Conservation (phyloP, 495 filamentous ascomycete genomes). For the Apodospora peruviana region DNA sequence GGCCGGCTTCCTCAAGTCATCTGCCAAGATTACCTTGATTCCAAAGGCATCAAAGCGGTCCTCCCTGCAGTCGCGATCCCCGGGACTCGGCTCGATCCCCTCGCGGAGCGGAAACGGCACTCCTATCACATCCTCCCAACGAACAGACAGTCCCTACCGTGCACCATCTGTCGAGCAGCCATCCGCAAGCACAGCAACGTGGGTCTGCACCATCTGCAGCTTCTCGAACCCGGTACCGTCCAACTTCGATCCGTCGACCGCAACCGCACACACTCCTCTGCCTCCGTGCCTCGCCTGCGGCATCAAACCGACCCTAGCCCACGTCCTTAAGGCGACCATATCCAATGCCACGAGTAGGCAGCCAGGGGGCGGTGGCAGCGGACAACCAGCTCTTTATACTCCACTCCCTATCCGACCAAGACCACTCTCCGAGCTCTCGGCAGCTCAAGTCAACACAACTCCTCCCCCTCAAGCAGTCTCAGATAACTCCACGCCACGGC, state of each 20-base stretch:
- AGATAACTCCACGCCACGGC: conserved; percentile 6
- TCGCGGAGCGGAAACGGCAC: conserved; percentile 33
- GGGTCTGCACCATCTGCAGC: conserved; percentile 95
- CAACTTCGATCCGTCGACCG: conserved; percentile 80
- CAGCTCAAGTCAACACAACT: not conserved
- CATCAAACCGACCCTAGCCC: conserved; percentile 80
- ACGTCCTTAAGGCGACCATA: conserved; percentile 79
- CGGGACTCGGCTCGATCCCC: conserved; percentile 27
- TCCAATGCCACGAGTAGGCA: conserved; percentile 55
- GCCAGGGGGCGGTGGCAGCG: conserved; percentile 4
- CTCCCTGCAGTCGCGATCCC: conserved; percentile 40
- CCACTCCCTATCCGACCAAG: conserved; percentile 23
- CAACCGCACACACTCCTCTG: conserved; percentile 67
- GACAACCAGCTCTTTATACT: conserved; percentile 18
- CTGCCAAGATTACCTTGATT: conserved; percentile 83
- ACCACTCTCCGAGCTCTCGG: conserved; percentile 10
- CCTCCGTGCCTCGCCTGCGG: conserved; percentile 90
- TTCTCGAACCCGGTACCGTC: conserved; percentile 94
- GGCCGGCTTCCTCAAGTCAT: conserved; percentile 94
- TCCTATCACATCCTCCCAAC: conserved; percentile 40
- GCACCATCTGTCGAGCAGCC: conserved; percentile 43
- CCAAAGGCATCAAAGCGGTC: conserved; percentile 64
- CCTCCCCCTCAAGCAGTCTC: not conserved
- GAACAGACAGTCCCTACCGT: conserved; percentile 43
- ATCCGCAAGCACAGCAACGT: conserved; percentile 64